phyloP scores from a whole-genome alignment of 768 basidiomycete species.

The Mycena alexandri region DNA sequence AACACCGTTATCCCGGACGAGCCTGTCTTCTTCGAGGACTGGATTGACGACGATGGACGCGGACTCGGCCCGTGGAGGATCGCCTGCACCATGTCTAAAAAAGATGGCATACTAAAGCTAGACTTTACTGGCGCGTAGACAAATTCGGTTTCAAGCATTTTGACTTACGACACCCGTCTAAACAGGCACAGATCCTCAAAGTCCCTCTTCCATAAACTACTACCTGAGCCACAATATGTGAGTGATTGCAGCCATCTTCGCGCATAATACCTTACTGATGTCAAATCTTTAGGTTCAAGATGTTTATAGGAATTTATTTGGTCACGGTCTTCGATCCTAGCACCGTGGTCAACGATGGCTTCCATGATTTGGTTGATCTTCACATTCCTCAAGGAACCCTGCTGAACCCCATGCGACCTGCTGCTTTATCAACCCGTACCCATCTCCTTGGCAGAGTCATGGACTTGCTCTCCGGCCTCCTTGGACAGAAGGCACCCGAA shows the following conservation, averaged over 20 bases:
- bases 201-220: conserved; percentile 36
- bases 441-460: conserved; percentile 38
- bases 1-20: conserved; percentile 35
- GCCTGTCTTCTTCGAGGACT: conserved; percentile 36
- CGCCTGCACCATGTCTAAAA: conserved; percentile 33
- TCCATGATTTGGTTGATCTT: conserved; percentile 31
- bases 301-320: conserved; percentile 37
- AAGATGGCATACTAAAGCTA: conserved; percentile 17
- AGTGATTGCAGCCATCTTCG: background rate
- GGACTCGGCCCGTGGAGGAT: conserved; percentile 39
- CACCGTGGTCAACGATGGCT: conserved; percentile 36
- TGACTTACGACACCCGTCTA: background rate
- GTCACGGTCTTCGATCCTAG: conserved; percentile 37
- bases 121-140: conserved; percentile 21
- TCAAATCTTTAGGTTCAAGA: conserved; percentile 28
- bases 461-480: conserved; percentile 35
- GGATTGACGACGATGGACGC: conserved; percentile 38
- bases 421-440: conserved; percentile 38
- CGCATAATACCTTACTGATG: background rate
- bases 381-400: conserved; percentile 38
- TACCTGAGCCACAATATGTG: conserved; percentile 36
- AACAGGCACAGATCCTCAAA: conserved; percentile 37
- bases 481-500: conserved; percentile 32
- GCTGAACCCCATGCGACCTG: conserved; percentile 38
- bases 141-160: background rate